Percentiles rank a stretch among this genome's conserved stretches.
Conservation (phyloP, 2,329 filamentous ascomycete species). For the Lasiodiplodia hormozganensis region DNA sequence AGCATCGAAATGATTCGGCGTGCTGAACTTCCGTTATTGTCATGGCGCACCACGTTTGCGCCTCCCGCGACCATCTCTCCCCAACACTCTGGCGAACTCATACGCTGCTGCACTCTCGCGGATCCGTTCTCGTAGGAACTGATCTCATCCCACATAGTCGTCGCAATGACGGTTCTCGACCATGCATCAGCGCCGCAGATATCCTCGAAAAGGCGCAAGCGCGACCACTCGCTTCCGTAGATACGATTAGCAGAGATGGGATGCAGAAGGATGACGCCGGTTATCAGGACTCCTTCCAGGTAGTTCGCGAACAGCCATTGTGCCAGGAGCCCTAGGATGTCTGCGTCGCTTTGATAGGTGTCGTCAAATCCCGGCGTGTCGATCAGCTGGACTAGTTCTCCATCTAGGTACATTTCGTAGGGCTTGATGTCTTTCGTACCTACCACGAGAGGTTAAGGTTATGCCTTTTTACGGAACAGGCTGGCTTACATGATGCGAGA, state of each 20-base stretch:
- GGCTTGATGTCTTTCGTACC: background rate
- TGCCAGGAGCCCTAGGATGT: background rate
- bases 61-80: background rate
- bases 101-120: background rate
- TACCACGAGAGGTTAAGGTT: background rate
- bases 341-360: background rate
- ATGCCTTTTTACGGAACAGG: background rate
- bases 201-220: background rate
- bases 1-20: background rate
- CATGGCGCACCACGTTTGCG: background rate
- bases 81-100: background rate
- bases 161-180: background rate
- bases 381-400: background rate
- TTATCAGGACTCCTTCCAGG: background rate
- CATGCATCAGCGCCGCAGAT: background rate
- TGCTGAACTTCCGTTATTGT: background rate
- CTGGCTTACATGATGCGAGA: background rate
- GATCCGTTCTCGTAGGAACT: background rate
- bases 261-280: background rate
- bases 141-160: background rate
- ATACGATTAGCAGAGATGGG: background rate
- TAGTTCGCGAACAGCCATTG: background rate
- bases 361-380: slow-evolving; percentile 1
- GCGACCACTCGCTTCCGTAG: background rate
- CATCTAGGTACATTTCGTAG: background rate